These are phyloP conservation scores for Wickerhamomyces bisporus DNA, from an alignment of 805 yeast genomes.

Conservation along the genomic window DNA sequence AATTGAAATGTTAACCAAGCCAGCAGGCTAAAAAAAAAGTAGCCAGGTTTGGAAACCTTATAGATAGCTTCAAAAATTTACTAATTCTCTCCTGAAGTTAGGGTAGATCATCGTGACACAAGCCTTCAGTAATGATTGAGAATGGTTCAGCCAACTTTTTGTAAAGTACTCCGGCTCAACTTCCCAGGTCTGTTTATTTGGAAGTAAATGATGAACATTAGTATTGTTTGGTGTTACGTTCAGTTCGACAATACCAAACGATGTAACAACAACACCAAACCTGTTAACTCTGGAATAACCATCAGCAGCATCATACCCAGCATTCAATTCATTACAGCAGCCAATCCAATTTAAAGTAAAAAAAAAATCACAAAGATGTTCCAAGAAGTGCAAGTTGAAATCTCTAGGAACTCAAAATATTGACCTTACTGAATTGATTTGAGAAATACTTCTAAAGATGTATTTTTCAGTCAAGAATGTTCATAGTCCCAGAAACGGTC, in stretches of 20 bases:
- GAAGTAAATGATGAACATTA: constrained; percentile 48
- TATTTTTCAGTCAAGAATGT: constrained; percentile 56
- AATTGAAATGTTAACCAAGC: constrained; percentile 38
- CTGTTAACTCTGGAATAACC: constrained; percentile 64
- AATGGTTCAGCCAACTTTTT: constrained; percentile 50
- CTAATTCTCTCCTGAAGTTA: constrained; percentile 57
- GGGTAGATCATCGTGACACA: constrained; percentile 40
- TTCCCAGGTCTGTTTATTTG: constrained; percentile 37
- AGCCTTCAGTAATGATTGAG: constrained; percentile 48
- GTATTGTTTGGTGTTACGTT: constrained; percentile 43
- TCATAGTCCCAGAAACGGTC: constrained; percentile 12
- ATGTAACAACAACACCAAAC: constrained; percentile 37
- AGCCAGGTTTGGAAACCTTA: constrained; percentile 61
- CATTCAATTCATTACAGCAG: constrained; percentile 82
- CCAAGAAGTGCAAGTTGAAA: constrained; percentile 60
- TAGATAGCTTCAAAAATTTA: constrained; percentile 45
- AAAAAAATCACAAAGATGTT: constrained; percentile 50
- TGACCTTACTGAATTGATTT: constrained; percentile 45
- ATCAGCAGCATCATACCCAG: constrained; percentile 88
- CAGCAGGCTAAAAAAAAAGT: constrained; percentile 62
- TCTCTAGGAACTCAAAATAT: constrained; percentile 77
- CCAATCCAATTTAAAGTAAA: constrained; percentile 66
- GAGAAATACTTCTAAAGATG: constrained; percentile 52
- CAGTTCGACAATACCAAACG: constrained; percentile 89
- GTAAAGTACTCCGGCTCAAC: constrained; percentile 53